These are phyloP conservation scores for Fabrea salina DNA, from an alignment of 169 alveolate species.

Conservation along the genomic window DNA sequence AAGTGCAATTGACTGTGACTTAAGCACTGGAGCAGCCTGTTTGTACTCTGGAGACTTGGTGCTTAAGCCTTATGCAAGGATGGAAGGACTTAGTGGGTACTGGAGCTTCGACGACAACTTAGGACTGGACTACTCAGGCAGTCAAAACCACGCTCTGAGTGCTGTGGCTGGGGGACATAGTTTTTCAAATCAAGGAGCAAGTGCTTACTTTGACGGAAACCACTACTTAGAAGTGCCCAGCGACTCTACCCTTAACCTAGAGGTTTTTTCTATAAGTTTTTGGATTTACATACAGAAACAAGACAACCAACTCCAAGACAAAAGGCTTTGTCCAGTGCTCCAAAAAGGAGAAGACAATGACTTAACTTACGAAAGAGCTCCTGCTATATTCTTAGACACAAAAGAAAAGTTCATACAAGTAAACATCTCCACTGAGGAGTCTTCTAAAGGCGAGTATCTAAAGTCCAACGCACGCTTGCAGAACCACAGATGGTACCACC, in stretches of 20 bases:
- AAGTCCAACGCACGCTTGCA: slow-evolving; percentile 27
- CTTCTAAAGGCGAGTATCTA: slow-evolving; percentile 16
- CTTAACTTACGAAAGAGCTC: slow-evolving; percentile 17
- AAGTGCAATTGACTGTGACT: too few species aligned
- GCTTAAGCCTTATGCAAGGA: not conserved
- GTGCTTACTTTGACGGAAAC: not conserved
- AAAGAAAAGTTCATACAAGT: slow-evolving; percentile 24
- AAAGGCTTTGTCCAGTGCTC: slow-evolving; percentile 32
- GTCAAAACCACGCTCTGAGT: not conserved
- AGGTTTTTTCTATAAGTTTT: not conserved
- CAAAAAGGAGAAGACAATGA: slow-evolving; percentile 34
- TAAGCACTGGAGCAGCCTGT: slow-evolving; percentile 25
- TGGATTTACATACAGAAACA: slow-evolving; percentile 2
- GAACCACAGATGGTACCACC: slow-evolving; percentile 33
- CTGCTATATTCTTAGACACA: slow-evolving; percentile 37
- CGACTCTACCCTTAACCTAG: not conserved
- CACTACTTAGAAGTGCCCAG: slow-evolving; percentile 9
- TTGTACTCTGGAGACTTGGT: slow-evolving; percentile 8
- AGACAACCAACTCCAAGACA: not conserved
- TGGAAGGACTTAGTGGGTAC: not conserved
- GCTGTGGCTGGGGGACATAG: not conserved
- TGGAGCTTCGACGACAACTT: slow-evolving; percentile 31
- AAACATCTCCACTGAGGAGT: slow-evolving; percentile 14
- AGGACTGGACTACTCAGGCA: slow-evolving; percentile 23
- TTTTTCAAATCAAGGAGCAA: not conserved